Base-by-base conservation (phyloP, 495 filamentous ascomycete genomes). In the Xylaria intraflava region DNA sequence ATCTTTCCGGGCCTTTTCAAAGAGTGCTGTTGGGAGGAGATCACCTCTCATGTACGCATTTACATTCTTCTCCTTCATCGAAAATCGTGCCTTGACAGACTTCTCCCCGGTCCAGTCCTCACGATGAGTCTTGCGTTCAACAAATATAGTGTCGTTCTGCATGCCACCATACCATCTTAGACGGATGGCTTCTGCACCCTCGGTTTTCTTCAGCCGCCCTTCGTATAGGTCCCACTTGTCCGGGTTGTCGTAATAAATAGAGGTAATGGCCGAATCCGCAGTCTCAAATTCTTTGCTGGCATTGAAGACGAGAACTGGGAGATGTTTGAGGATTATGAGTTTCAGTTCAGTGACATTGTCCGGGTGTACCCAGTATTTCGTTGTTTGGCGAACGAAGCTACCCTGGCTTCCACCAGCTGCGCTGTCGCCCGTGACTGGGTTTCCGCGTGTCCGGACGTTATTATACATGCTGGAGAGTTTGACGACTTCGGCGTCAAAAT, bases 51-150 rank as follows among this genome's bases (percentile, higher is more conserved):
- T 66, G 58, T 87, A 99, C 14, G 87, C 81, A 66, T 97, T 97
- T 53, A 99, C 85, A 52, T 95, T 84, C 76, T 97, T 99, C 74
- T 97, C 93, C 74, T 99, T 99, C 45, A 91, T 72, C 11, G 86
- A 77, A 65, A 99, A 97, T 35, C 93, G 85, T 6, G 94, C 93
- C 69, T 99, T 99, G 65, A 99, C 93, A 0, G 90, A 96, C 70
- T 97, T 96, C 66, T 97, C 93, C 14, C 93, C 93, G 0, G 93
- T 99, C 93, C 93, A 99, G 68, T 99, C 93, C 68, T 99, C 93
- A 10, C 93, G 85, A 72, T 99, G 93, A 6, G 93, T 97, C 72
- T 99, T 99, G 31, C 93, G 80, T 76, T 99, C 93, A 42, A 99
- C 87, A 65, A 97, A 99, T 33, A 97, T 91, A 36, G 89, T 90